Evolutionary conservation across 345 rosid genomes (phyloP), one percentile per base, ranked within the genome.

Genomic region (Noccaea bulbosa): DNA sequence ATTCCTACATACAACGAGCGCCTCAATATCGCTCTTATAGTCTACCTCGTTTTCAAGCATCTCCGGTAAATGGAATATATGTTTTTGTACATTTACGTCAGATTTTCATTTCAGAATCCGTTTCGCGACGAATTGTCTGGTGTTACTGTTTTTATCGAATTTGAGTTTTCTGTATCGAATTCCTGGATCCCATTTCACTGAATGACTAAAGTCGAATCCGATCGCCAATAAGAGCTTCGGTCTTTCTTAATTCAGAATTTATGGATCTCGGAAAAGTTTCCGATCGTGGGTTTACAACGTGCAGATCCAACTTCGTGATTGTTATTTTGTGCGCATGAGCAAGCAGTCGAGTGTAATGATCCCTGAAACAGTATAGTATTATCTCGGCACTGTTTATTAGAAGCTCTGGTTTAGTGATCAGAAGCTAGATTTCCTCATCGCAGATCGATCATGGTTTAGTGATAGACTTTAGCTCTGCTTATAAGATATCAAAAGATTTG

Each of bases 1-100:
- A 71, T 94, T 47, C 98, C 98, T 11, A 94, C 99, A 1, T 91
- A 88, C 87, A 91, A 94, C 81, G 99, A 94, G 81, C 96, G 93
- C 30, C 89, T 91, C 73, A 94, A 94, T 77, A 87, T 94, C 70
- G 89, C 98, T 43, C 81, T 94, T 58, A 54, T 91, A 65, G 90
- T 88, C 77, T 94, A 86, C 83, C 96, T 94, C 63, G 67, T 91
- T 80, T 94, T 88, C 87, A 91, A 94, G 80, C 97, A 91, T 82
- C 93, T 94, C 71, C 80, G 81, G 98, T 88, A 69, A 52, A 9
- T 39, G 14, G 4, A 46, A 32, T 38, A 3, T n/a, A 5, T 14
- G 3, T 11, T 3, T 16, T 12, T 63, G 17, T 52, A 24, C 8
- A 8, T 33, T 64, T 9, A 45, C 56, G 47, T 72, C 30, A 27